Percentiles rank a stretch among this genome's conserved stretches.
phyloP scores from a whole-genome alignment of 2,329 filamentous ascomycete species.

The Pezicula carpinea region DNA sequence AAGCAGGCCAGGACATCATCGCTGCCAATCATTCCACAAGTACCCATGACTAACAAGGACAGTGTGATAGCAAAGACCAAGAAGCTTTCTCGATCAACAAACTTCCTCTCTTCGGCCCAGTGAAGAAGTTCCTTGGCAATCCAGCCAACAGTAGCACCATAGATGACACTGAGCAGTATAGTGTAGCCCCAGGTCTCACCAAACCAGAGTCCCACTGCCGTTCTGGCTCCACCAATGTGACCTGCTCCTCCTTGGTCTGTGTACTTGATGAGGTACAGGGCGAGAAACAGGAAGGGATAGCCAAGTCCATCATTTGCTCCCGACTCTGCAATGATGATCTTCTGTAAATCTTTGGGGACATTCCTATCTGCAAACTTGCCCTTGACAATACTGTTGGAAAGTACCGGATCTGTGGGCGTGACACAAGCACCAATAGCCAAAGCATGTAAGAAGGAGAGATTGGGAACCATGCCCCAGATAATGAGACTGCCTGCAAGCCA shows the following conservation, averaged over 20 bases:
- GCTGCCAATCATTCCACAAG: conserved; percentile 84
- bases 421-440: conserved; percentile 79
- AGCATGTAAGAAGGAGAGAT: conserved; percentile 70
- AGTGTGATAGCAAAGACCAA: conserved; percentile 66
- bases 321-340: conserved; percentile 74
- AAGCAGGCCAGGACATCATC: conserved; percentile 92
- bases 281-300: conserved; percentile 84
- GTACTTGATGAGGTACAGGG: conserved; percentile 79
- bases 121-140: conserved; percentile 76
- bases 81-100: conserved; percentile 40
- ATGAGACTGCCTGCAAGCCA: conserved; percentile 79
- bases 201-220: conserved; percentile 77
- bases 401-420: conserved; percentile 85
- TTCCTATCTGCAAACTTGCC: conserved; percentile 91
- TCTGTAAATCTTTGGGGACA: conserved; percentile 75
- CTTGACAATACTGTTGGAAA: conserved; percentile 88
- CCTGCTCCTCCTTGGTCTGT: conserved; percentile 52
- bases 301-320: conserved; percentile 79
- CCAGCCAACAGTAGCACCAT: conserved; percentile 76
- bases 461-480: conserved; percentile 71
- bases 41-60: conserved; percentile 81
- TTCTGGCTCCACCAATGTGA: conserved; percentile 51
- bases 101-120: conserved; percentile 76
- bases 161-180: conserved; percentile 72
- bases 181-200: conserved; percentile 81